Evolutionary conservation across 768 basidiomycete species (phyloP), one percentile per base, ranked within the genome.

Genomic region (Suillus subaureus): DNA sequence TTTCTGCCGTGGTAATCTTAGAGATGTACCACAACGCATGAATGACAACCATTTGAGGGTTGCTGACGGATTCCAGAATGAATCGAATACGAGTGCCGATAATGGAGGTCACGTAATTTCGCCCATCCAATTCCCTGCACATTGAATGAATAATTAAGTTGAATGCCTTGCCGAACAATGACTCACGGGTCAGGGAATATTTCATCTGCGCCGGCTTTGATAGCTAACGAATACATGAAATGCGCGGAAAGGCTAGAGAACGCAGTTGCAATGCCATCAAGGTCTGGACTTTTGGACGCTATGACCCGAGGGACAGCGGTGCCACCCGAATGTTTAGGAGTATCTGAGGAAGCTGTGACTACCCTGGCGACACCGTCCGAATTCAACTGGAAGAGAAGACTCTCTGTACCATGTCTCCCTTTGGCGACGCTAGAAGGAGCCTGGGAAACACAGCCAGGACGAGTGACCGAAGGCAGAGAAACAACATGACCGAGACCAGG

Each of bases 11-110:
- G 0, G 69, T 67, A 28, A 79, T 78, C 42, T 62, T 62, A 58
- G 67, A 47, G 45, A 79, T 79, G 63, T 75, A 70, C 78, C 75
- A 80, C 33, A 79, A 61, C 33, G 78, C 71, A 54, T 77, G 70
- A 55, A 77, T 64, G 51, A 54, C 66, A 16, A 77, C 74, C 33
- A 74, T 71, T 51, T 69, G 64, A 9, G 76, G 77, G 65, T 75
- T 76, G 51, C 57, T 51, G 39, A 78, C 65, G 18, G 52, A n/a
- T 43, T 60, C 43, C 56, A 77, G 66, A 39, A 71, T 66, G 52
- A 63, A 66, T 61, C 60, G 70, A 43, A 77, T 73, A 15, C 69
- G 74, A 21, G 43, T 61, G 7, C 65, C 70, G 37, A 70, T 54
- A 2, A 66, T 69, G 42, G 63, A 13, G 13, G 66, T 60, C 21